A percentile compares a stretch with the other conserved stretches of the same genome.
These are phyloP conservation scores for Diaporthe helianthi DNA, from an alignment of 2,329 filamentous ascomycete species.

Conservation along the genomic window DNA sequence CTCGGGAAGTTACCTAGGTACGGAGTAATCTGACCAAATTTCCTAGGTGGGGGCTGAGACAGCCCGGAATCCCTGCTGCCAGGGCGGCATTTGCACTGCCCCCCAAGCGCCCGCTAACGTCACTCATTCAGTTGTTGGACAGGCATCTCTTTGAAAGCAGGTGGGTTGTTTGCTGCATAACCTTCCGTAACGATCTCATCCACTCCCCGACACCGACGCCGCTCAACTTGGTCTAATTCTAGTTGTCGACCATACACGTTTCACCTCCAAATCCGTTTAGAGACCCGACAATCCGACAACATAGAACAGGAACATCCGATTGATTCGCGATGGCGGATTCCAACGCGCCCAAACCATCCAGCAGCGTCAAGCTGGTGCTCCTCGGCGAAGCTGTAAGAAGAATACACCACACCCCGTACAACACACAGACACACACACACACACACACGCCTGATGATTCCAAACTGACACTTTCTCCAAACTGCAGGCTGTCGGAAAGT, in stretches of 20 bases:
- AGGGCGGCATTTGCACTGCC: slow-evolving; percentile 12
- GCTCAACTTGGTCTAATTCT: slow-evolving; percentile 4
- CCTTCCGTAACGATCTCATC: slow-evolving; percentile 6
- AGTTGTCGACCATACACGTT: neutral
- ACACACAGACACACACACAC: too few species aligned
- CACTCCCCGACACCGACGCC: slow-evolving; percentile 22
- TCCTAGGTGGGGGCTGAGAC: slow-evolving; percentile 19
- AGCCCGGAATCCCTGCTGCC: neutral
- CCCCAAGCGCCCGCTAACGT: slow-evolving; percentile 23
- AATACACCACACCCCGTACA: slow-evolving; percentile 84
- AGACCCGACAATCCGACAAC: slow-evolving; percentile 6
- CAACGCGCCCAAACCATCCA: slow-evolving; percentile 89
- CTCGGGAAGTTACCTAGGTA: neutral
- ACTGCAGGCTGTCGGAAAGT: slow-evolving; percentile 59
- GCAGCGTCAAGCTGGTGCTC: slow-evolving; percentile 98
- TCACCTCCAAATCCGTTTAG: neutral
- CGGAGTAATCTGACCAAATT: too few species aligned
- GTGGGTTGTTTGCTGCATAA: slow-evolving; percentile 12
- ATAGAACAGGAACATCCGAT: slow-evolving; percentile 23
- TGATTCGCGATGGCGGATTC: slow-evolving; percentile 71
- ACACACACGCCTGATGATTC: neutral
- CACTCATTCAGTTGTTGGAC: slow-evolving; percentile 9
- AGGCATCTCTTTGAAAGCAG: slow-evolving; percentile 18
- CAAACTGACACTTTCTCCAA: slow-evolving; percentile 8
- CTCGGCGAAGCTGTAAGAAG: slow-evolving; percentile 97